phyloP scores from a whole-genome alignment of 805 yeast genomes.

The Lipomyces lipofer region DNA sequence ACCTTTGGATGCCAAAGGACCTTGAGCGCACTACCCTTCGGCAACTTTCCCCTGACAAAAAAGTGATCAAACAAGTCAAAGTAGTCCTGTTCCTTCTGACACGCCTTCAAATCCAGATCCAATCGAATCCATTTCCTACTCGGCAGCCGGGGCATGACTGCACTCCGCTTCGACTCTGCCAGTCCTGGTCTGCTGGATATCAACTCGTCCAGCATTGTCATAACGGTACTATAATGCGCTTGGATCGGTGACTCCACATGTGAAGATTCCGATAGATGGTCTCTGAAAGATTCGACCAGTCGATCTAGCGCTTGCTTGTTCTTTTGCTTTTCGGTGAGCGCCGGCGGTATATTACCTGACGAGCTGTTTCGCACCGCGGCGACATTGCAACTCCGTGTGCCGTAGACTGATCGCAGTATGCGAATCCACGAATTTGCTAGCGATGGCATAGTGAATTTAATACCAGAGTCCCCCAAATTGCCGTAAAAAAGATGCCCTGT shows the following conservation, averaged over 20 bases:
- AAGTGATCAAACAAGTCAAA: constrained; percentile 9
- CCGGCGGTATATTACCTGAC: too few species aligned
- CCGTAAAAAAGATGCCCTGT: too few species aligned
- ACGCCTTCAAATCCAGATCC: constrained; percentile 5
- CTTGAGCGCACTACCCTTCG: constrained; percentile 4
- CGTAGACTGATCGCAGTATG: too few species aligned
- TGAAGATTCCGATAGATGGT: not conserved
- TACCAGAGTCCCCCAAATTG: too few species aligned
- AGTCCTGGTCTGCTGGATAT: not conserved
- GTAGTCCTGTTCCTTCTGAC: constrained; percentile 13
- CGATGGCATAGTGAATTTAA: too few species aligned
- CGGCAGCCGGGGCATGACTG: not conserved
- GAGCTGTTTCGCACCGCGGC: too few species aligned
- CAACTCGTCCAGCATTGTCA: constrained; percentile 5
- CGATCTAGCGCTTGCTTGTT: not conserved
- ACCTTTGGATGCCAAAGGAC: constrained; percentile 15
- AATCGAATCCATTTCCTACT: constrained; percentile 6
- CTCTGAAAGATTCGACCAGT: constrained; percentile 4
- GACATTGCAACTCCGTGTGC: too few species aligned
- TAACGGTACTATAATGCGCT: constrained; percentile 4
- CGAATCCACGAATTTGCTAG: too few species aligned
- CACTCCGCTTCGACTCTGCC: not conserved
- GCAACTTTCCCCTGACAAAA: constrained; percentile 17
- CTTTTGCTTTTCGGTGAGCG: too few species aligned
- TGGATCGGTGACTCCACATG: constrained; percentile 16